Percentiles rank a stretch among this genome's conserved stretches.
Evolutionary conservation across 164 flowering plant species (phyloP).

Genomic region (Vitis labrusca): DNA sequence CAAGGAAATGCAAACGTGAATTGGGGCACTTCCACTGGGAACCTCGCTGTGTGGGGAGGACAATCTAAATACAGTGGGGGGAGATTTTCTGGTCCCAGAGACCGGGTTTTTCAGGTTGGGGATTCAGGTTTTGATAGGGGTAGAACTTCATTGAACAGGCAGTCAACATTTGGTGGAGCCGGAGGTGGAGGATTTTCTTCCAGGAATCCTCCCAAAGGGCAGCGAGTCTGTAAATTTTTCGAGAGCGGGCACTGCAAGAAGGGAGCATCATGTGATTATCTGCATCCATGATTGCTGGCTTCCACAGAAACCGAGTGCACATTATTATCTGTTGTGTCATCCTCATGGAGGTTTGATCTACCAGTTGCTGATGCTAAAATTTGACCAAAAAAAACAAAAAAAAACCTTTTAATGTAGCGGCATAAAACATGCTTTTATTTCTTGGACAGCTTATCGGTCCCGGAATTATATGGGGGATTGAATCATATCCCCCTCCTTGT

Average conservation of each 20-base stretch:
- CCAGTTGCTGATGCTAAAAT: constrained; percentile 9
- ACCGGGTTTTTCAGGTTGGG: constrained; percentile 27
- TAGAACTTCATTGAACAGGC: constrained; percentile 40
- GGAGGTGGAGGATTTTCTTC: constrained; percentile 38
- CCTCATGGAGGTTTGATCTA: not conserved
- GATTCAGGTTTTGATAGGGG: constrained; percentile 31
- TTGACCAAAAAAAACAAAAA: not conserved
- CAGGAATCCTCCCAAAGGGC: constrained; percentile 47
- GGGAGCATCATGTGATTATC: constrained; percentile 51
- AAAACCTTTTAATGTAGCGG: not conserved
- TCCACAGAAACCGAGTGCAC: constrained; percentile 6
- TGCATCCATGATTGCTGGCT: constrained; percentile 30
- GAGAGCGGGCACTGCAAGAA: constrained; percentile 57
- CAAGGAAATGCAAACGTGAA: constrained; percentile 22
- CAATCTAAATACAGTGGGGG: constrained; percentile 32
- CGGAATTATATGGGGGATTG: not conserved
- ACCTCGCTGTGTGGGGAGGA: constrained; percentile 20
- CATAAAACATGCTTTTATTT: not conserved
- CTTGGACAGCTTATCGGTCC: not conserved
- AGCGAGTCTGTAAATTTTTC: constrained; percentile 59
- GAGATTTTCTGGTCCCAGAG: constrained; percentile 35
- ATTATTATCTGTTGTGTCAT: constrained; percentile 16
- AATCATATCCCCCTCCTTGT: not conserved
- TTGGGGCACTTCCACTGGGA: constrained; percentile 16
- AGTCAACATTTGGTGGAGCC: constrained; percentile 25